Evolutionary conservation across 2,329 filamentous ascomycete genomes (phyloP).

Genomic region (Helotiales sp.): DNA sequence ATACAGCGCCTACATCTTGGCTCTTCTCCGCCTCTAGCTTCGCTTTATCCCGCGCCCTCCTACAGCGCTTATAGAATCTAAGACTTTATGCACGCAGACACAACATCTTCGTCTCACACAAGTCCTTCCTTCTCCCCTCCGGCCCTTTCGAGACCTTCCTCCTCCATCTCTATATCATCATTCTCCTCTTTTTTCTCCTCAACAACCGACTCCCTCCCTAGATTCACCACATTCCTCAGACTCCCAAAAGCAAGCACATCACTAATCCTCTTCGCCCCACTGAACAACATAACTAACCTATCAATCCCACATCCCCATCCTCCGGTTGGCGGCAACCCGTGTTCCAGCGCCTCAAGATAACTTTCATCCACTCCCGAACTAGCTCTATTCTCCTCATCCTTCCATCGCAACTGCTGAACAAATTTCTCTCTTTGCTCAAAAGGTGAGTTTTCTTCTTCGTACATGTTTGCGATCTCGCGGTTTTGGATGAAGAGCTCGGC

Average conservation of each 20-base stretch:
- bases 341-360: slow-evolving; percentile 82
- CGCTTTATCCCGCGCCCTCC: too few relatives aligned
- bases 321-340: slow-evolving; percentile 90
- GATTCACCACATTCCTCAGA: slow-evolving; percentile 64
- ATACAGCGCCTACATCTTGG: too few relatives aligned
- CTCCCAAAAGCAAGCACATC: slow-evolving; percentile 90
- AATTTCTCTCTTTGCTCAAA: slow-evolving; percentile 86
- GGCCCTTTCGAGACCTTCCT: not conserved
- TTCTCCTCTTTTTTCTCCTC: not conserved
- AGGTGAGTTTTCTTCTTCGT: slow-evolving; percentile 96
- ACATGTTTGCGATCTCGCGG: slow-evolving; percentile 90
- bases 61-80: too few relatives aligned
- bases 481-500: slow-evolving; percentile 82
- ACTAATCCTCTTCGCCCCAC: slow-evolving; percentile 73
- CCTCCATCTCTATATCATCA: not conserved
- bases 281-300: slow-evolving; percentile 86
- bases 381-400: slow-evolving; percentile 35
- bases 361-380: slow-evolving; percentile 53
- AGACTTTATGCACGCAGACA: too few relatives aligned
- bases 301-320: slow-evolving; percentile 97
- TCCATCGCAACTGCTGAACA: slow-evolving; percentile 52
- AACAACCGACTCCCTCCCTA: slow-evolving; percentile 30
- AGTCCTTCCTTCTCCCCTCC: not conserved
- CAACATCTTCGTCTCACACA: too few relatives aligned
- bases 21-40: too few relatives aligned